Base-by-base conservation (phyloP, 106 monocot species). In the Dendrobium nobile region DNA sequence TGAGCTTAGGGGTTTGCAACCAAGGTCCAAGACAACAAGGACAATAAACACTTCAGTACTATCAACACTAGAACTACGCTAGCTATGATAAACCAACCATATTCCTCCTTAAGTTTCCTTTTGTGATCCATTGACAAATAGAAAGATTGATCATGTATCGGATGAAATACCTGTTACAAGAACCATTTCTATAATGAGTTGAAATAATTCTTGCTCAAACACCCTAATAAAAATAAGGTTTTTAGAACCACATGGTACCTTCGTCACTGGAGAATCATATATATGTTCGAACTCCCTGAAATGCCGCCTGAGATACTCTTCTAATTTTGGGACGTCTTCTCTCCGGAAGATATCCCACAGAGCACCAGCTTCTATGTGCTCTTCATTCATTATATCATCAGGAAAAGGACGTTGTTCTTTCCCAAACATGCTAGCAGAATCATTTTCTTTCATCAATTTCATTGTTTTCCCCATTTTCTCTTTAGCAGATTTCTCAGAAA, bases 111-210 rank as follows among this genome's bases (percentile, higher is more conserved):
- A 20, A 93, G 85, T 80, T 89, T 89, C 55, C 84, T 88, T 73
- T 87, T 93, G 67, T 93, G 93, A 75, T 93, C 87, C 41, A 56
- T 4, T 15, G 84, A 91, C 79, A 93, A 91, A 67, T 93, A 93
- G 76, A 93, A 93, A 72, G 80, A 43, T 22, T 93, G 93, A 58
- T 93, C 93, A 80, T 93, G 93, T 73, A 93, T 85, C 51, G 93
- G 91, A 77, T 90, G 91, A 73, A 82, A 64, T n/a, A 90, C 90
- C 93, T 93, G 77, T 44, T 22, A 33, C 40, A 47, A 28, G 7
- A 79, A 79, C 51, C 31, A 40, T 56, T 78, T 28, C 2, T 58
- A 68, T 42, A n/a, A 44, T 43, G 18, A 16, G 0, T 10, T 55
- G 15, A 77, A 27, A 80, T n/a, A 19, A 26, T 33, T 51, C 10